A percentile compares a stretch with the other conserved stretches of the same genome.
phyloP scores from a whole-genome alignment of 2,329 filamentous ascomycete genomes.

The Diaporthe aspalathi region DNA sequence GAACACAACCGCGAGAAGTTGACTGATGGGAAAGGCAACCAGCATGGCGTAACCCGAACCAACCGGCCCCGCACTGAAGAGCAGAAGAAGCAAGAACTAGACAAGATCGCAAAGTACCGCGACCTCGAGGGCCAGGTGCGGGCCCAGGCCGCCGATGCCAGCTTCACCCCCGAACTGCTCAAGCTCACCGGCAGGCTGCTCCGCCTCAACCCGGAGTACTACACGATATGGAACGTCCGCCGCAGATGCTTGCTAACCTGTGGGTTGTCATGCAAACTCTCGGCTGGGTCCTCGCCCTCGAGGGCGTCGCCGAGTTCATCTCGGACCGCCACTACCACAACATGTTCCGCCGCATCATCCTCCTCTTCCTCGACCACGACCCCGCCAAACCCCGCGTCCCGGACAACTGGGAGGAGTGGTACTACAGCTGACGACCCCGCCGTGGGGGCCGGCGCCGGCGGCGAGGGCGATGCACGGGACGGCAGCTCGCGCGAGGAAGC shows the following conservation, averaged over 20 bases:
- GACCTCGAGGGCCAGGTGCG: slow-evolving; percentile 76
- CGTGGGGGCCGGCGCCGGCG: slow-evolving; percentile 21
- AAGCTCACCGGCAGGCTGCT: slow-evolving; percentile 78
- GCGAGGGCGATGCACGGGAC: slow-evolving; percentile 30
- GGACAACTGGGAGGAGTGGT: slow-evolving; percentile 65
- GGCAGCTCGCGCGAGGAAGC: slow-evolving; percentile 33
- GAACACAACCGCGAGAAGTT: slow-evolving; percentile 29
- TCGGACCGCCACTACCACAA: slow-evolving; percentile 68
- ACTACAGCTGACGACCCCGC: slow-evolving; percentile 60
- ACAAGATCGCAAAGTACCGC: slow-evolving; percentile 81
- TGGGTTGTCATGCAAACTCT: slow-evolving; percentile 66
- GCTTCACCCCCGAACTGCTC: slow-evolving; percentile 69
- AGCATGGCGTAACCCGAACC: slow-evolving; percentile 88
- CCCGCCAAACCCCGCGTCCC: slow-evolving; percentile 59
- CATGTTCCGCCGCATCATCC: slow-evolving; percentile 71
- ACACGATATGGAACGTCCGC: slow-evolving; percentile 91
- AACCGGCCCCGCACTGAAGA: slow-evolving; percentile 73
- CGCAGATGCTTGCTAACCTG: slow-evolving; percentile 72
- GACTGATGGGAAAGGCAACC: slow-evolving; percentile 42
- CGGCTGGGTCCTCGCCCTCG: slow-evolving; percentile 63
- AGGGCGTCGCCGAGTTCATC: slow-evolving; percentile 66
- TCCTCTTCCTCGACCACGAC: slow-evolving; percentile 64
- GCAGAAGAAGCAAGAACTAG: slow-evolving; percentile 76
- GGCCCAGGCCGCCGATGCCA: slow-evolving; percentile 66
- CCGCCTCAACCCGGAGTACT: slow-evolving; percentile 85